Base-by-base conservation (phyloP, 805 yeast species). In the Lipomyces spencermartinsiae region DNA sequence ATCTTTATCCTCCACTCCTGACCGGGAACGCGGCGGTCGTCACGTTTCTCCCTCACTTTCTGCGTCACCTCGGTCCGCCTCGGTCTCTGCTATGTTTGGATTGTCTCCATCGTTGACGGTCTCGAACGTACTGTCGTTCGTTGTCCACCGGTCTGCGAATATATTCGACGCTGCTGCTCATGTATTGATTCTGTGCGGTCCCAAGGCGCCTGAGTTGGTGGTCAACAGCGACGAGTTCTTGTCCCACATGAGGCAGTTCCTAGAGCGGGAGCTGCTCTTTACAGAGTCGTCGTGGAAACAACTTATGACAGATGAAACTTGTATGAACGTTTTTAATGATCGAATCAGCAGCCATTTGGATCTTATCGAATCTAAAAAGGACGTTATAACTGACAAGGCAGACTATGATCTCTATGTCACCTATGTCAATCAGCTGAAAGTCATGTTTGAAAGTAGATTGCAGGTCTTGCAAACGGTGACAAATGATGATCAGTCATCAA, bases 151-250 rank as follows among this genome's bases (percentile, higher is more conserved):
- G 25, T 9, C 61, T 10, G 51, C 58, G n/a, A 62, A 63, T 29
- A 12, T 29, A 8, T 49, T 63, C 35, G 61, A 63, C 8, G 51
- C 64, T 7, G 65, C 65, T 5, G 69, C 69, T 4, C 61, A 65
- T 43, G 69, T 65, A 2, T 22, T 65, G 19, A 37, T 59, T n/a
- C 49, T 68, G 12, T 58, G n/a, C 49, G 71, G 68, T 4, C 71
- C 69, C 6, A 55, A 49, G 25, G 16, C 60, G 4, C 25, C 55
- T 10, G 65, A 54, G 8, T 61, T 65, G 14, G 46, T 14, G 10
- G 16, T 59, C 54, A 55, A n/a, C 29, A 16, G 37, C 16, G 19
- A 37, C 37, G 33, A 54, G n/a, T 65, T 63, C 49, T 22, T 65
- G 31, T 49, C 22, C 8, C 37, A 61, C 43, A 57, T 35, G 46